Evolutionary conservation across 768 basidiomycete genomes (phyloP).

Genomic region (Collybia nuda): DNA sequence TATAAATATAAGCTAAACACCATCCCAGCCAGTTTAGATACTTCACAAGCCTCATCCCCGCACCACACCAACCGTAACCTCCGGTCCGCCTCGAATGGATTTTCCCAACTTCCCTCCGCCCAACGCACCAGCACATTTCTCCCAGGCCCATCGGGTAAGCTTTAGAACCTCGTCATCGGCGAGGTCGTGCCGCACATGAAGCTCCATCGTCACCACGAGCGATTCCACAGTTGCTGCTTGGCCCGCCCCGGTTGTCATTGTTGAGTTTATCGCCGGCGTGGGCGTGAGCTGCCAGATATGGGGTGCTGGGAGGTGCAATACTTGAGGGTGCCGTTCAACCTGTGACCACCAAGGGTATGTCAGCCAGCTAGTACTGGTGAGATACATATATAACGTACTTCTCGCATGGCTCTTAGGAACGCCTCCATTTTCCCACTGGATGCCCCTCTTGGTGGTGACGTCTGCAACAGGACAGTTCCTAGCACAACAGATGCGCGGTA

Average conservation of each 20-base stretch:
- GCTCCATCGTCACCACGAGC: constrained; percentile 76
- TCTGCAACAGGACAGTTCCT: constrained; percentile 87
- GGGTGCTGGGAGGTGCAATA: constrained; percentile 80
- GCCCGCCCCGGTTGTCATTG: background rate
- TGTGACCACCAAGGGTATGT: constrained; percentile 20
- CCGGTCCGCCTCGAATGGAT: constrained; percentile 44
- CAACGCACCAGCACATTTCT: constrained; percentile 58
- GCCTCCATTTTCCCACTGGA: constrained; percentile 73
- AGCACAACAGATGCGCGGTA: constrained; percentile 84
- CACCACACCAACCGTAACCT: constrained; percentile 76
- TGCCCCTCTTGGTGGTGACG: constrained; percentile 68
- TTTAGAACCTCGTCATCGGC: constrained; percentile 69
- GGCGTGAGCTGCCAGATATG: constrained; percentile 88
- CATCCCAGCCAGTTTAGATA: constrained; percentile 2
- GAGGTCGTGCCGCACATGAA: constrained; percentile 69
- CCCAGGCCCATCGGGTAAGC: constrained; percentile 78
- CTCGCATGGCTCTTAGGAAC: constrained; percentile 49
- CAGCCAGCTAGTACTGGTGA: too few relatives aligned
- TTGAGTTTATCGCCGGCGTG: constrained; percentile 12
- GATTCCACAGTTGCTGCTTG: constrained; percentile 19
- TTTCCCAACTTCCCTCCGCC: constrained; percentile 39
- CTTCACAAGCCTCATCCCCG: constrained; percentile 39
- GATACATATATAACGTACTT: background rate
- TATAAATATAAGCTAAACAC: too few relatives aligned
- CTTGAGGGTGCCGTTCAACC: constrained; percentile 84